Evolutionary conservation across 345 rosid genomes (phyloP).

Genomic region (Rhodamnia rubescens): DNA sequence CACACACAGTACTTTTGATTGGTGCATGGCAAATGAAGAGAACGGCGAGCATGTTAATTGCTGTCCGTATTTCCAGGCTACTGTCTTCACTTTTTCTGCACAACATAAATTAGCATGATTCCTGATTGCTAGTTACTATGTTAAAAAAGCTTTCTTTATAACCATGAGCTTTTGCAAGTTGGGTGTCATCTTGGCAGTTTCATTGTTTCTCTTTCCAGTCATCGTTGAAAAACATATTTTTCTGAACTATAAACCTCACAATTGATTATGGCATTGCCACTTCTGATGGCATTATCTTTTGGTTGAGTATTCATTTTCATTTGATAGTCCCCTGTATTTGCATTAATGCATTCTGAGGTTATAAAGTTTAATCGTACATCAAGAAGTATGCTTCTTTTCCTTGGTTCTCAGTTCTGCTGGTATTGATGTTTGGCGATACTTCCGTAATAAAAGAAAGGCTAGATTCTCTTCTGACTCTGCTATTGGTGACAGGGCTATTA

Average conservation of each 20-base stretch:
- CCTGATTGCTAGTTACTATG: background rate
- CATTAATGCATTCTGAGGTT: background rate
- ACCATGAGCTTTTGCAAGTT: background rate
- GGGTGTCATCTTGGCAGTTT: background rate
- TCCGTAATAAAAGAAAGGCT: background rate
- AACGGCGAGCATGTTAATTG: background rate
- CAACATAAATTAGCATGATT: background rate
- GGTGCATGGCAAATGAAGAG: background rate
- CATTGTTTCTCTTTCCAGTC: background rate
- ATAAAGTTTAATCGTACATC: background rate
- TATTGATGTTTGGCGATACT: background rate
- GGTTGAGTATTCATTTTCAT: background rate
- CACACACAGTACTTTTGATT: background rate
- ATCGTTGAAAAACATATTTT: background rate
- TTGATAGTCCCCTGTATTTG: background rate
- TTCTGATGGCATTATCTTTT: background rate
- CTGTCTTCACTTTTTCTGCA: background rate
- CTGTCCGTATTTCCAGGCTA: background rate
- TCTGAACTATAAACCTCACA: background rate
- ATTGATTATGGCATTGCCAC: background rate
- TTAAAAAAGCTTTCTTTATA: background rate
- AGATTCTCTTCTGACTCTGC: background rate
- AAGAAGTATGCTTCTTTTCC: background rate
- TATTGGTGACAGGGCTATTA: constrained; percentile 67
- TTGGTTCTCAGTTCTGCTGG: background rate